Conservation (phyloP, 2,329 filamentous ascomycete genomes). For the Fusarium sacchari region DNA sequence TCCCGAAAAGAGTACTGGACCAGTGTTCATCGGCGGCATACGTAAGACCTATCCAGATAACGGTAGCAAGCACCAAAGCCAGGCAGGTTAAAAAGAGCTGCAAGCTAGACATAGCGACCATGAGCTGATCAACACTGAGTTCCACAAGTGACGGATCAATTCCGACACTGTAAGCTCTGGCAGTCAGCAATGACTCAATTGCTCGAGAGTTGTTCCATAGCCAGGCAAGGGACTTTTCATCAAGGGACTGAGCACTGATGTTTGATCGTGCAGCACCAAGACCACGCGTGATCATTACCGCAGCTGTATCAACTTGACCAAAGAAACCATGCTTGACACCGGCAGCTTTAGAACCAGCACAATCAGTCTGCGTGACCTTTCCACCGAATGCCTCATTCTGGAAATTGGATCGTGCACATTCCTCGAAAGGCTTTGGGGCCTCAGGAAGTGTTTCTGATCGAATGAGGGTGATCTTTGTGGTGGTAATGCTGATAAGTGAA, state of each 20-base stretch:
- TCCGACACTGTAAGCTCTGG: constrained; percentile 17
- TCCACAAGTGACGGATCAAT: constrained; percentile 17
- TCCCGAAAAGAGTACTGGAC: too few species aligned
- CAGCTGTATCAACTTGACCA: constrained; percentile 31
- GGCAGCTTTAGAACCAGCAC: background rate
- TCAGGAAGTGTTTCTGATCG: constrained; percentile 13
- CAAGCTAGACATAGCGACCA: constrained; percentile 24
- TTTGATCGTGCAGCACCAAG: constrained; percentile 22
- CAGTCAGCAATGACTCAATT: background rate
- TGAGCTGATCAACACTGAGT: constrained; percentile 26
- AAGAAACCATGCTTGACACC: background rate
- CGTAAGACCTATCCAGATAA: too few species aligned
- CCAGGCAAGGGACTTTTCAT: too few species aligned
- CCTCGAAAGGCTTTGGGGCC: constrained; percentile 1
- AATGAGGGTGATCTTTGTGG: constrained; percentile 30
- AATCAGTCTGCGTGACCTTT: constrained; percentile 13
- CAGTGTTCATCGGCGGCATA: too few species aligned
- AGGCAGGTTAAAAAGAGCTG: too few species aligned
- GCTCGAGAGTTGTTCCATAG: background rate
- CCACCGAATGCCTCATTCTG: constrained; percentile 34
- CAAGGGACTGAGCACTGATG: constrained; percentile 20
- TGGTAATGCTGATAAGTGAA: constrained; percentile 7
- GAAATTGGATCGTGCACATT: constrained; percentile 3
- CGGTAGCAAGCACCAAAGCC: too few species aligned
- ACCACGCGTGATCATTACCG: constrained; percentile 14